Percentiles rank a stretch among this genome's conserved stretches.
Conservation (phyloP, 2,329 filamentous ascomycete genomes). For the Hypoxylon sp. region DNA sequence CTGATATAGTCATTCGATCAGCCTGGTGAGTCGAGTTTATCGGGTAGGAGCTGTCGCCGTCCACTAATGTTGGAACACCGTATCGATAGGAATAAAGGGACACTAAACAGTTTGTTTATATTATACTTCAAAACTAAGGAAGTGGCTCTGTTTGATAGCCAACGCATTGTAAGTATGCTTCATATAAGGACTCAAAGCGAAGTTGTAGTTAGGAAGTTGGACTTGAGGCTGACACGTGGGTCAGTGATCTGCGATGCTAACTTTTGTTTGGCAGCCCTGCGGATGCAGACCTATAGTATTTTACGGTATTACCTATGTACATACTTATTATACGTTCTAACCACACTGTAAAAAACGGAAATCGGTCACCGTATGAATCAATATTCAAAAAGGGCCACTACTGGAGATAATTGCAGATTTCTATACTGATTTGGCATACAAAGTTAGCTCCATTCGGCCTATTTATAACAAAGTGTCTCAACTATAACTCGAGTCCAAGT, state of each 20-base stretch:
- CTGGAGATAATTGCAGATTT: neutral
- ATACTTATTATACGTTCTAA: neutral
- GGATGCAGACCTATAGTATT: slow-evolving; percentile 7
- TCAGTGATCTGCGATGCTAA: slow-evolving; percentile 34
- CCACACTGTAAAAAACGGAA: neutral
- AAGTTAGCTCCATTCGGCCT: neutral
- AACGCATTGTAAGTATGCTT: slow-evolving; percentile 46
- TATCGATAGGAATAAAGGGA: slow-evolving; percentile 1
- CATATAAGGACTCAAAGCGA: slow-evolving; percentile 35
- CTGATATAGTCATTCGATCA: slow-evolving; percentile 29
- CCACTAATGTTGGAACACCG: slow-evolving; percentile 2
- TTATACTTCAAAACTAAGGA: slow-evolving; percentile 29
- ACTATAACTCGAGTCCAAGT: neutral
- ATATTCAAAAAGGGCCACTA: neutral
- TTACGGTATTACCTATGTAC: slow-evolving; percentile 4
- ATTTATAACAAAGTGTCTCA: neutral
- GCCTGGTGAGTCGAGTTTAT: slow-evolving; percentile 45
- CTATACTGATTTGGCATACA: neutral
- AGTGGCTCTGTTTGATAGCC: slow-evolving; percentile 29
- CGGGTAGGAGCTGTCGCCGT: slow-evolving; percentile 8
- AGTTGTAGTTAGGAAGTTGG: slow-evolving; percentile 45
- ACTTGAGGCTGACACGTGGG: slow-evolving; percentile 48
- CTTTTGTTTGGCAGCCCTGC: slow-evolving; percentile 33
- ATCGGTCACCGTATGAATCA: neutral
- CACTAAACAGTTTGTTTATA: neutral